Conservation (phyloP, 1,139 yeast genomes). For the Magnusiomyces tetraspermus region DNA sequence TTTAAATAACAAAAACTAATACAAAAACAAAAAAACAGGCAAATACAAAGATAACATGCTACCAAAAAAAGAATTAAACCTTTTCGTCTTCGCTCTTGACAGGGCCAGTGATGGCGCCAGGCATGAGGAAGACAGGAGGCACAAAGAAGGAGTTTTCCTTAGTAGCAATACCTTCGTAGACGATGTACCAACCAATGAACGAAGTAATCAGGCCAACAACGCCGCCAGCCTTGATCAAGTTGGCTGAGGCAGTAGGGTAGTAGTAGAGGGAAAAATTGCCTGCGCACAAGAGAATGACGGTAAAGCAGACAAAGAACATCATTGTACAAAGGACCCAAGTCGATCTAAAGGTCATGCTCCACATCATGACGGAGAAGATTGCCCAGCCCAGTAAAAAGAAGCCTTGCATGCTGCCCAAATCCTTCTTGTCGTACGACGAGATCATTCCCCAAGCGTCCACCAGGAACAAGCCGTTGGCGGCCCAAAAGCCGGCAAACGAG, state of each 20-base stretch:
- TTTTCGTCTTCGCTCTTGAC: slow-evolving; percentile 7
- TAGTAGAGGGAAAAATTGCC: slow-evolving; percentile 39
- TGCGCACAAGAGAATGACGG: slow-evolving; percentile 20
- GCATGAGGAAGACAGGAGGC: slow-evolving; percentile 5
- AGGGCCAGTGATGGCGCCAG: slow-evolving; percentile 17
- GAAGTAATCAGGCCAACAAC: slow-evolving; percentile 70
- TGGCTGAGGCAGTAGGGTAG: slow-evolving; percentile 29
- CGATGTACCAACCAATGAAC: slow-evolving; percentile 77
- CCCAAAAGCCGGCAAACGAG: slow-evolving; percentile 80
- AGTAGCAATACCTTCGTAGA: slow-evolving; percentile 25
- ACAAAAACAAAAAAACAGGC: neutral
- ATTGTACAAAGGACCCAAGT: slow-evolving; percentile 65
- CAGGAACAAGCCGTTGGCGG: slow-evolving; percentile 52
- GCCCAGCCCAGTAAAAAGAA: slow-evolving; percentile 72
- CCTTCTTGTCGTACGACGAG: slow-evolving; percentile 41
- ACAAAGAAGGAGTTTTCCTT: slow-evolving; percentile 3
- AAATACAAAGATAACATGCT: neutral
- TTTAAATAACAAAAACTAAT: too few species aligned
- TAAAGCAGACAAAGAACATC: slow-evolving; percentile 60
- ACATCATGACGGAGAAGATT: slow-evolving; percentile 61
- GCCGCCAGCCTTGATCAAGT: slow-evolving; percentile 58
- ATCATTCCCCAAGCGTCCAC: slow-evolving; percentile 65
- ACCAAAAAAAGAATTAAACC: neutral
- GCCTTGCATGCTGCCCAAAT: slow-evolving; percentile 51
- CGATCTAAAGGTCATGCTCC: slow-evolving; percentile 63